Conservation (phyloP, 176 grass and related monocot genomes). For the Cocos nucifera region DNA sequence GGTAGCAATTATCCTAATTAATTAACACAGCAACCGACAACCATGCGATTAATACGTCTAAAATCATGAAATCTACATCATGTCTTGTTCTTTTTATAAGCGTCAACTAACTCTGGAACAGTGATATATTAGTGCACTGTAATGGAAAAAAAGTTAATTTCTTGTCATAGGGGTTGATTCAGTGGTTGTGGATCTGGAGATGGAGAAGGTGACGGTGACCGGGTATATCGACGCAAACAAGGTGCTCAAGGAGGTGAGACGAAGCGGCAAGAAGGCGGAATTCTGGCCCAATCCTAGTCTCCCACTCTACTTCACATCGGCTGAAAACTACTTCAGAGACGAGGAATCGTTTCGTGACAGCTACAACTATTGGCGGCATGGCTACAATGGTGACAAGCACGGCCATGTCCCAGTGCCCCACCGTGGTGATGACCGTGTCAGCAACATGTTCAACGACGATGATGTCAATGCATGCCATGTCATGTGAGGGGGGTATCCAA, state of each 20-base stretch:
- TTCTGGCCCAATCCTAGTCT: slow-evolving; percentile 58
- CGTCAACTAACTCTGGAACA: no score
- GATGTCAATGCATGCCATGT: slow-evolving; percentile 53
- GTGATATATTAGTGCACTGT: no score
- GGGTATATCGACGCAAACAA: slow-evolving; percentile 56
- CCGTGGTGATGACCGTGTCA: slow-evolving; percentile 69
- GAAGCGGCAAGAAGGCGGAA: slow-evolving; percentile 77
- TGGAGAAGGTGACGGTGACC: slow-evolving; percentile 79
- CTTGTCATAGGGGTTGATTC: slow-evolving; percentile 40
- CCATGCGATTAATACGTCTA: no score
- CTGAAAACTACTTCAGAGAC: slow-evolving; percentile 54
- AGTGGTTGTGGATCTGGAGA: slow-evolving; percentile 51
- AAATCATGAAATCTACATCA: no score
- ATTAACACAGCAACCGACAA: no score
- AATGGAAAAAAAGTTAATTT: no score
- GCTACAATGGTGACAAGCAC: slow-evolving; percentile 85
- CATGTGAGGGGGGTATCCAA: slow-evolving; percentile 34
- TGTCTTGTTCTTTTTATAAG: no score
- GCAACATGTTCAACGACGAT: slow-evolving; percentile 74
- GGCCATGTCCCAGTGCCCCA: slow-evolving; percentile 29
- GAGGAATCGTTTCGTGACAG: slow-evolving; percentile 70
- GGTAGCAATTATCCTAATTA: slow-evolving; percentile 3
- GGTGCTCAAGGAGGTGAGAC: slow-evolving; percentile 84
- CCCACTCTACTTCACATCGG: slow-evolving; percentile 70
- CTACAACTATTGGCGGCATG: slow-evolving; percentile 72